phyloP scores from a whole-genome alignment of 1,139 yeast species.

The Blastobotrys proliferans region DNA sequence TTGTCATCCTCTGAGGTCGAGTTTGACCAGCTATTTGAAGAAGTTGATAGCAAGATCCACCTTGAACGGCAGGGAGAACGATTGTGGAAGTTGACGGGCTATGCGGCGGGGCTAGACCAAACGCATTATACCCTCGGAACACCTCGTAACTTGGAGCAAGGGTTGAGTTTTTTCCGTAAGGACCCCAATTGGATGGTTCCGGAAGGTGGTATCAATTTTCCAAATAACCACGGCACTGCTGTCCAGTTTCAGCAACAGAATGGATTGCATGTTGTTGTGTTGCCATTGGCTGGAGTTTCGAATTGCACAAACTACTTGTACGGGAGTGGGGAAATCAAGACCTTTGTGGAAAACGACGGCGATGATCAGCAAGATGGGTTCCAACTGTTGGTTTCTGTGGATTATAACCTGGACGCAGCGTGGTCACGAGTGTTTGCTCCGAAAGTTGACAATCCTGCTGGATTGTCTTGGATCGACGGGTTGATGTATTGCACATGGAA shows the following conservation, averaged over 20 bases:
- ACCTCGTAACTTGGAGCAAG: constrained; percentile 1
- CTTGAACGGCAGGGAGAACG: background rate
- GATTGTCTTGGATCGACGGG: constrained; percentile 7
- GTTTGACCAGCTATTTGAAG: background rate
- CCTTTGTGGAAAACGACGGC: constrained; percentile 21
- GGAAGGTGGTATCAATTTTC: constrained; percentile 3
- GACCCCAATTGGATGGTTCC: constrained; percentile 9
- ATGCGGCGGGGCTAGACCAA: background rate
- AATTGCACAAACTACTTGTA: constrained; percentile 22
- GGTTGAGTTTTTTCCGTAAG: constrained; percentile 1
- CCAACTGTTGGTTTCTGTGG: constrained; percentile 20
- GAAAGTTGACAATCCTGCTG: background rate
- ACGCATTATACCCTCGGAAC: constrained; percentile 6
- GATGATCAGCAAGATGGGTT: constrained; percentile 17
- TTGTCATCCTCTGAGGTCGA: background rate
- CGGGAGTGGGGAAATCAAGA: constrained; percentile 19
- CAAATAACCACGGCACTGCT: constrained; percentile 17
- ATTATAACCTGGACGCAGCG: constrained; percentile 19
- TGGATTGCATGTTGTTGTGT: constrained; percentile 25
- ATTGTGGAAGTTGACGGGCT: background rate
- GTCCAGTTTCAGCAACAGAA: constrained; percentile 22
- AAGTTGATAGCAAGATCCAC: background rate
- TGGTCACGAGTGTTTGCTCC: constrained; percentile 17
- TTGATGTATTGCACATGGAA: constrained; percentile 35
- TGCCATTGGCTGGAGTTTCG: constrained; percentile 23